Evolutionary conservation across 148 eudicot genomes (phyloP).

Genomic region (Amaranthus cruentus): DNA sequence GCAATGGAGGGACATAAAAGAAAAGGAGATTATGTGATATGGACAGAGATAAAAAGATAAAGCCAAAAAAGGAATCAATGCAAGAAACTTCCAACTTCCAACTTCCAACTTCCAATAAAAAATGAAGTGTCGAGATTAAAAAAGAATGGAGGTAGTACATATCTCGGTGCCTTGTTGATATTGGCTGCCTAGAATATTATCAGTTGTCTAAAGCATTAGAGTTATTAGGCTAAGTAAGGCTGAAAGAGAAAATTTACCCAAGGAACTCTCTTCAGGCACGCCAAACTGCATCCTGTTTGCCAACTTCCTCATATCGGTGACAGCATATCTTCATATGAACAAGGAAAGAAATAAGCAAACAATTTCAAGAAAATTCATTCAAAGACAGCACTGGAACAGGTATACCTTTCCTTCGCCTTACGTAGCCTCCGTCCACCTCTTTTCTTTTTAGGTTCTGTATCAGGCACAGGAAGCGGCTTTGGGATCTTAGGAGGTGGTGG

Average conservation of each 20-base stretch:
- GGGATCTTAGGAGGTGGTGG: slow-evolving; percentile 99
- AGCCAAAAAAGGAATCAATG: too few species aligned
- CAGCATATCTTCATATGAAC: slow-evolving; percentile 58
- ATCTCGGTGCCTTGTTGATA: too few species aligned
- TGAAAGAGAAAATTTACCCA: slow-evolving; percentile 39
- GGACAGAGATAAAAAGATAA: too few species aligned
- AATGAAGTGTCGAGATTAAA: too few species aligned
- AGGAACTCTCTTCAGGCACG: slow-evolving; percentile 91
- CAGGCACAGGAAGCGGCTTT: slow-evolving; percentile 98
- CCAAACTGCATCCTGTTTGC: slow-evolving; percentile 98
- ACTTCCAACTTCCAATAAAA: too few species aligned
- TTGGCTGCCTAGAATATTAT: background rate
- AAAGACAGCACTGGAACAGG: background rate
- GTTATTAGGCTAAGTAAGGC: background rate
- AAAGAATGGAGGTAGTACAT: too few species aligned
- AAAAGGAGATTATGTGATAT: too few species aligned
- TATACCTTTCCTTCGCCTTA: slow-evolving; percentile 93
- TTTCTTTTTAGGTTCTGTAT: slow-evolving; percentile 95
- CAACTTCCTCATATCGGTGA: slow-evolving; percentile 93
- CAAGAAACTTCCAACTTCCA: too few species aligned
- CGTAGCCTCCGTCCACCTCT: slow-evolving; percentile 93
- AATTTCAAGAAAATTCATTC: background rate
- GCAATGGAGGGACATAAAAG: too few species aligned
- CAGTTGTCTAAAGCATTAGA: background rate
- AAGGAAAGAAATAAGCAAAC: background rate